Evolutionary conservation across 116 monocot species (phyloP).

Genomic region (Papilionanthe hybrid): DNA sequence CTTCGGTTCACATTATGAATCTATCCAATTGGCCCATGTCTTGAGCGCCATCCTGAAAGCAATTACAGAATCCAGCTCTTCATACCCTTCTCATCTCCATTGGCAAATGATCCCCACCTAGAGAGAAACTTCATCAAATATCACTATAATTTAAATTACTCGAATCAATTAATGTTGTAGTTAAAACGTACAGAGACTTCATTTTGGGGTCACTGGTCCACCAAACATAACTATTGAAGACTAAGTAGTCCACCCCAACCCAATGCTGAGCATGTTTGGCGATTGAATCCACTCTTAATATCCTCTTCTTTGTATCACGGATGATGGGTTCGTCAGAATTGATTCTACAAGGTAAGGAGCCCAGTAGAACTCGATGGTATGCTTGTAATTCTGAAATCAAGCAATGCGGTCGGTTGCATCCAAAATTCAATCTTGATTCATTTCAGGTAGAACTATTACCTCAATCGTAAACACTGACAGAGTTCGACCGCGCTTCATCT

Average conservation of each 20-base stretch:
- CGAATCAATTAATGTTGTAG: constrained; percentile 1
- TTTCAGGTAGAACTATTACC: constrained; percentile 19
- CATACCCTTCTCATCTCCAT: constrained; percentile 64
- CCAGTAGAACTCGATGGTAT: constrained; percentile 68
- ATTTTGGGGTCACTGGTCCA: constrained; percentile 60
- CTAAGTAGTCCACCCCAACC: constrained; percentile 46
- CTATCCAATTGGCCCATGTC: constrained; percentile 71
- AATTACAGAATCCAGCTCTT: constrained; percentile 47
- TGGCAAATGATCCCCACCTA: constrained; percentile 73
- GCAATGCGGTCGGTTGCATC: neutral
- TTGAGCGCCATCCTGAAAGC: constrained; percentile 49
- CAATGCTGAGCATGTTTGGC: constrained; percentile 46
- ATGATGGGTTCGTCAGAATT: constrained; percentile 39
- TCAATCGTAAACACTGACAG: constrained; percentile 44
- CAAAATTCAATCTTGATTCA: too few species aligned
- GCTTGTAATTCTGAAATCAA: constrained; percentile 46
- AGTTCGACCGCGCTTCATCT: constrained; percentile 34
- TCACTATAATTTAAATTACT: neutral
- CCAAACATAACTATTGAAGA: constrained; percentile 72
- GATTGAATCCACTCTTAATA: constrained; percentile 50
- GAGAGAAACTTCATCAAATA: constrained; percentile 1
- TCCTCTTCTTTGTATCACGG: constrained; percentile 33
- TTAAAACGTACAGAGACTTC: constrained; percentile 55
- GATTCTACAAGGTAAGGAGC: constrained; percentile 61
- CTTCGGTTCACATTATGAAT: constrained; percentile 32